Evolutionary conservation across 2,329 filamentous ascomycete genomes (phyloP).

Genomic region (Aspergillus pseudonomiae): DNA sequence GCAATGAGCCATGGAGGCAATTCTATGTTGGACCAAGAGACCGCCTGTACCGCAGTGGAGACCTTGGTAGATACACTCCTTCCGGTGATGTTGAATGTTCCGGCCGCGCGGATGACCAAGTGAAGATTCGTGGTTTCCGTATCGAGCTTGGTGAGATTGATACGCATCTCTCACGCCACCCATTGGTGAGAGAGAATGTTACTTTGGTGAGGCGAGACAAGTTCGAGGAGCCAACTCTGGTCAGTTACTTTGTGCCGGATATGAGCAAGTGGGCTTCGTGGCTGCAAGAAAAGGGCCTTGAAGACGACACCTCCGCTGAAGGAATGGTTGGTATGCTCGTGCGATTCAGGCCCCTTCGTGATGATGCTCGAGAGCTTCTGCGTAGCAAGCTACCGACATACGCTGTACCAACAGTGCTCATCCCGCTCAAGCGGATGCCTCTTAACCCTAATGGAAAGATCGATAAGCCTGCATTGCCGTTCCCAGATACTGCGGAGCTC

Average conservation of each 20-base stretch:
- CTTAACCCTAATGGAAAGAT: conserved; percentile 88
- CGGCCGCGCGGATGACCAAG: conserved; percentile 82
- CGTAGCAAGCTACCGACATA: conserved; percentile 73
- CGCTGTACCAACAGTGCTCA: conserved; percentile 74
- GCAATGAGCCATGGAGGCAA: conserved; percentile 72
- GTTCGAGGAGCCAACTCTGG: conserved; percentile 81
- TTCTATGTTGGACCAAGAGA: conserved; percentile 83
- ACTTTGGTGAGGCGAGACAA: conserved; percentile 83
- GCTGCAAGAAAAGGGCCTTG: conserved; percentile 58
- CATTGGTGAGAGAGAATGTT: conserved; percentile 78
- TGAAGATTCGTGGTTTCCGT: conserved; percentile 94
- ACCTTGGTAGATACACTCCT: conserved; percentile 74
- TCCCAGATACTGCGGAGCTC: conserved; percentile 73
- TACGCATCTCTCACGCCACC: conserved; percentile 73
- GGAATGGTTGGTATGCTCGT: conserved; percentile 60
- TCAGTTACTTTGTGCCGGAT: conserved; percentile 89
- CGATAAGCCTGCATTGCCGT: conserved; percentile 76
- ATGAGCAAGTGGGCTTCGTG: conserved; percentile 72
- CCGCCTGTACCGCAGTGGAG: conserved; percentile 83
- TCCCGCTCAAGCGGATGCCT: conserved; percentile 72
- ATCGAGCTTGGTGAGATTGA: conserved; percentile 96
- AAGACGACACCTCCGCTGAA: conserved; percentile 55
- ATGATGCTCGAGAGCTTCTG: conserved; percentile 68
- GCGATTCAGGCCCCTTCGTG: conserved; percentile 63
- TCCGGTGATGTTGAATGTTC: conserved; percentile 75